phyloP scores from a whole-genome alignment of 192 early-diverging fungal species.

The Pilaira anomala region DNA sequence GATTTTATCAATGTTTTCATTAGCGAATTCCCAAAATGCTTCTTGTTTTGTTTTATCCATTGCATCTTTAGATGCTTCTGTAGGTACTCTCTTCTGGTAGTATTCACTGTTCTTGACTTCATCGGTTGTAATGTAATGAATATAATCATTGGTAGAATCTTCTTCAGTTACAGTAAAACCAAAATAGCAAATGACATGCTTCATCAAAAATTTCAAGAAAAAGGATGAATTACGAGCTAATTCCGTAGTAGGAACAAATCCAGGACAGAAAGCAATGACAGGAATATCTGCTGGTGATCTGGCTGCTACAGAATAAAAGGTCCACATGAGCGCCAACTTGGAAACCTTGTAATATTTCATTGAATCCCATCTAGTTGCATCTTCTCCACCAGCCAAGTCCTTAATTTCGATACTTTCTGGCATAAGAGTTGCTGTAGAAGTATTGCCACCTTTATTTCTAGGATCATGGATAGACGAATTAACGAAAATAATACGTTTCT shows the following conservation, averaged over 20 bases:
- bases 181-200: neutral
- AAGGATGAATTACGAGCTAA: constrained; percentile 14
- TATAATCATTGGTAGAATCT: constrained; percentile 15
- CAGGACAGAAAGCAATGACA: constrained; percentile 18
- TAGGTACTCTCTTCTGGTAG: constrained; percentile 1
- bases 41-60: neutral
- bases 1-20: neutral
- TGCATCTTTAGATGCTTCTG: constrained; percentile 13
- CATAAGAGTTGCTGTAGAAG: neutral
- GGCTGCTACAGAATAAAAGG: constrained; percentile 6
- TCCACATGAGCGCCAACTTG: constrained; percentile 16
- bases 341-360: constrained; percentile 27
- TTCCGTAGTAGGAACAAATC: constrained; percentile 29
- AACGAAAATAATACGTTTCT: constrained; percentile 18
- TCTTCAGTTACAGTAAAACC: constrained; percentile 20
- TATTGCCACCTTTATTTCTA: constrained; percentile 1
- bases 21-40: constrained; percentile 21
- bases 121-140: constrained; percentile 20
- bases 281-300: constrained; percentile 9
- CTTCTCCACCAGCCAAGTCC: constrained; percentile 13
- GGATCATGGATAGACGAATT: constrained; percentile 21
- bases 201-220: constrained; percentile 2
- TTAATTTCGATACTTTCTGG: constrained; percentile 2
- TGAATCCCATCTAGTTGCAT: constrained; percentile 9
- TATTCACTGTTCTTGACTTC: constrained; percentile 8